Base-by-base conservation (phyloP, 2,329 filamentous ascomycete species). In the Sordariomycetes sp. region DNA sequence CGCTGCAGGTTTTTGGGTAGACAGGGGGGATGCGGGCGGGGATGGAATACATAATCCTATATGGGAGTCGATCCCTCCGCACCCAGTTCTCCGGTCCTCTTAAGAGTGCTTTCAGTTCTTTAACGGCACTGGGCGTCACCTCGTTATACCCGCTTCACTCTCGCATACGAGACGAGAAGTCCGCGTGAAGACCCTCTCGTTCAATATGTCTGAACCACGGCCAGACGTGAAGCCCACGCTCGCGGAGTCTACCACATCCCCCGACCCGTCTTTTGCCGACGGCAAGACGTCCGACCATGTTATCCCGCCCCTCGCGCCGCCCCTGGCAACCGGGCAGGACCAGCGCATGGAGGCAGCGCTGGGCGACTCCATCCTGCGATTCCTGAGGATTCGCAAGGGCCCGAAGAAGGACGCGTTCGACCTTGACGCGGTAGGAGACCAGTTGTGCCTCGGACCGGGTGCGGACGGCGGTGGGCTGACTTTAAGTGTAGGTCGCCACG, bases 361-460 rank as follows among this genome's bases (percentile, higher is more conserved):
- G 3, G 69, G 69, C 3, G 65, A 71, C 62, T 65, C 64, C 18
- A 62, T 71, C 1, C 59, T 71, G 4, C 69, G 69, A 2, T 68
- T 68, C 32, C 58, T 71, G 3, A 62, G 68, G 43, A 68, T 71
- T 51, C 64, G 70, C 28, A 70, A 70, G 34, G 64, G 66, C 1
- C 67, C 65, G 3, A 70, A 64, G 25, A 35, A 53, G 7, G 61
- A 63, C 0, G 52, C 55, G 5, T 65, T 66, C 43, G 70, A 71
- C 59, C 66, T 67, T 5, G 67, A 69, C 52, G 64, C 67, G 50
- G 66, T 67, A 56, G 12, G 62, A 58, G 22, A 52, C 40, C 22
- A 52, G n/a, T 10, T 18, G 37, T 40, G n/a, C 37, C 46, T 11
- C 16, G n/a, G 24, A 14, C n/a, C 22, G 11, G 11, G 46, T 5